These are phyloP conservation scores for Pleurotus pulmonarius DNA, from an alignment of 768 basidiomycete genomes.

Conservation along the genomic window DNA sequence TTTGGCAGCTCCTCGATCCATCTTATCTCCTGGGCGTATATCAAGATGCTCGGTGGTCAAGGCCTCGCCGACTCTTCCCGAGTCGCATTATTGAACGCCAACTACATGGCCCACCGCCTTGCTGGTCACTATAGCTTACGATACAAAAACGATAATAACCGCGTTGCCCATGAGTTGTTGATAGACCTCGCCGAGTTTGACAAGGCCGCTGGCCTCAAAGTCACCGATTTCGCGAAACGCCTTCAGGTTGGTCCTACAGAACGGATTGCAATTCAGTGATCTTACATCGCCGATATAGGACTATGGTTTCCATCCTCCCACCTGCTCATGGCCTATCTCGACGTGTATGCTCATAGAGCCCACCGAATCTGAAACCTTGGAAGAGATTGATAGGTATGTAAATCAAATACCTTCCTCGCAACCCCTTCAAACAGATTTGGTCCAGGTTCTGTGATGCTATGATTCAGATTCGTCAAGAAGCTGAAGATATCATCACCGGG, in stretches of 20 bases:
- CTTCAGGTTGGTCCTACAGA: constrained; percentile 57
- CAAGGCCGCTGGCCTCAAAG: constrained; percentile 84
- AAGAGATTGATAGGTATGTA: constrained; percentile 81
- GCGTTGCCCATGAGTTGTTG: constrained; percentile 93
- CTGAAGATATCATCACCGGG: constrained; percentile 80
- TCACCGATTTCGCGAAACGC: constrained; percentile 94
- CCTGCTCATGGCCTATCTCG: constrained; percentile 96
- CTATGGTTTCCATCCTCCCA: constrained; percentile 95
- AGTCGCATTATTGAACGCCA: constrained; percentile 88
- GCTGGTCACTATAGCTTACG: constrained; percentile 80
- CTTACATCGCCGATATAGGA: constrained; percentile 42
- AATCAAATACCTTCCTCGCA: not conserved
- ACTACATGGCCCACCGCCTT: constrained; percentile 93
- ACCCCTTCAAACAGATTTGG: constrained; percentile 1
- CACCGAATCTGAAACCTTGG: constrained; percentile 91
- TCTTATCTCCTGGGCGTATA: constrained; percentile 97
- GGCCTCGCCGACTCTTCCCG: constrained; percentile 86
- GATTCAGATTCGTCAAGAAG: constrained; percentile 93
- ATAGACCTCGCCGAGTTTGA: constrained; percentile 97
- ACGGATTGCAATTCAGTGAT: not conserved
- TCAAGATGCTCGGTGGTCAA: constrained; percentile 97
- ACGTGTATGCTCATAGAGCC: constrained; percentile 98
- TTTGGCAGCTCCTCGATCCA: constrained; percentile 95
- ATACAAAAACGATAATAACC: constrained; percentile 86
- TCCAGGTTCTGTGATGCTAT: constrained; percentile 94